Conservation (phyloP, 2,329 filamentous ascomycete genomes). For the Rhynchosporium agropyri region DNA sequence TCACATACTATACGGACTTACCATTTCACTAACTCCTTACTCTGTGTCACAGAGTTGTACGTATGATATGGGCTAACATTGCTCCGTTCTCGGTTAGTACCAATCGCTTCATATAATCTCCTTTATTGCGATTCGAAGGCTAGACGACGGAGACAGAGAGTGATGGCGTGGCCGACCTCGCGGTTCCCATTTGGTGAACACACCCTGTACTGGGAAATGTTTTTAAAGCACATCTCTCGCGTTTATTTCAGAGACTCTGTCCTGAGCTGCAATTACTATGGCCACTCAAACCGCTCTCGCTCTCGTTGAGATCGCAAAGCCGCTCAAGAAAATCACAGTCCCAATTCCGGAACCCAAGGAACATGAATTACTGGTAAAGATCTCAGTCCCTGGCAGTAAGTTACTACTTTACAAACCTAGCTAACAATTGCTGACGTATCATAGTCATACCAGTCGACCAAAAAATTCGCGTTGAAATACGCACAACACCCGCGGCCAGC, state of each 20-base stretch:
- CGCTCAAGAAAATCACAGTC: conserved; percentile 30
- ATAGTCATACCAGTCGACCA: conserved; percentile 43
- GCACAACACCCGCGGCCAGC: conserved; percentile 40
- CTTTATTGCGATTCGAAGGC: too few relatives aligned
- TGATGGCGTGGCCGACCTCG: too few relatives aligned
- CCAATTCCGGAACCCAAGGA: conserved; percentile 41
- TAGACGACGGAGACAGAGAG: too few relatives aligned
- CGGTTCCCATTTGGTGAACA: too few relatives aligned
- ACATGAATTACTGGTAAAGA: conserved; percentile 45
- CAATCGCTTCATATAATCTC: too few relatives aligned
- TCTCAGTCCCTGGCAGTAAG: conserved; percentile 41
- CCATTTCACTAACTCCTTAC: neutral
- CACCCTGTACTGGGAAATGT: too few relatives aligned
- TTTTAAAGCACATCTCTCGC: too few relatives aligned
- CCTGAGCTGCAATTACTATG: neutral
- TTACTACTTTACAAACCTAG: neutral
- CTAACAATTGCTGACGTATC: neutral
- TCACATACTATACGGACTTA: neutral
- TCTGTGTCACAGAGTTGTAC: neutral
- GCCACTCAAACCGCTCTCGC: conserved; percentile 38
- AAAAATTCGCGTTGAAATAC: conserved; percentile 44
- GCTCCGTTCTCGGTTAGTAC: neutral
- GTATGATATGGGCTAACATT: too few relatives aligned
- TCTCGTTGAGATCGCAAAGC: conserved; percentile 37
- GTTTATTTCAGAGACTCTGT: neutral